Evolutionary conservation across 805 yeast species (phyloP), one percentile per base, ranked within the genome.

Genomic region (Suhomyces vadensis): DNA sequence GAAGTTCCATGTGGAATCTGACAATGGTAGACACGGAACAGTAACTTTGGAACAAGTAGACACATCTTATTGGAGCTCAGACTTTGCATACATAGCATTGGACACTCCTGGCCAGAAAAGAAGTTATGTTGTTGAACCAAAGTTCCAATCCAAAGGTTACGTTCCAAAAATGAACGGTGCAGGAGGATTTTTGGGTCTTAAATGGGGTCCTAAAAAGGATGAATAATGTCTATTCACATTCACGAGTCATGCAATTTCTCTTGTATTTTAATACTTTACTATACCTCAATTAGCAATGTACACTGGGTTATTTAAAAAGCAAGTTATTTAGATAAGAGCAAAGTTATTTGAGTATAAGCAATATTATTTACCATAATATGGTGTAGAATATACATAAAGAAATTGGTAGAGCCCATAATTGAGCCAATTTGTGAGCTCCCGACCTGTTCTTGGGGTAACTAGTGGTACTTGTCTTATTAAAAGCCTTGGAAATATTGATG

Each of bases 1-100:
- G 94, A 82, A 85, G 60, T 90, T 90, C 65, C 90, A 85, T 57
- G 92, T 91, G 33, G 91, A 87, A 60, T 82, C 95, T 33, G 77
- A 76, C 24, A 61, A 71, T 17, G 75, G 75, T 1, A 78, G 70
- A 43, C 77, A 77, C 48, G 97, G 88, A 8, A 71, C 82, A 11
- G 95, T 86, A 2, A 81, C 83, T 46, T 74, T 89, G 53, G 97
- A 91, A 64, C 92, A 94, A 42, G 73, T 86, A 33, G 89, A 85
- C 53, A 79, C 77, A 39, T 77, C 80, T 11, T 78, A 78, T 49
- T 80, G 79, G 71, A 68, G 78, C 48, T 85, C 89, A 24, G 85
- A 85, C 41, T 83, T 85, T 60, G 70, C 84, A 7, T 85, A 83
- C 60, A 72, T 90, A 39, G 84, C 85, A 31, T 66, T 90, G 46